Percentiles rank a stretch among this genome's conserved stretches.
phyloP scores from a whole-genome alignment of 768 basidiomycete species.

The Galerina marginata region DNA sequence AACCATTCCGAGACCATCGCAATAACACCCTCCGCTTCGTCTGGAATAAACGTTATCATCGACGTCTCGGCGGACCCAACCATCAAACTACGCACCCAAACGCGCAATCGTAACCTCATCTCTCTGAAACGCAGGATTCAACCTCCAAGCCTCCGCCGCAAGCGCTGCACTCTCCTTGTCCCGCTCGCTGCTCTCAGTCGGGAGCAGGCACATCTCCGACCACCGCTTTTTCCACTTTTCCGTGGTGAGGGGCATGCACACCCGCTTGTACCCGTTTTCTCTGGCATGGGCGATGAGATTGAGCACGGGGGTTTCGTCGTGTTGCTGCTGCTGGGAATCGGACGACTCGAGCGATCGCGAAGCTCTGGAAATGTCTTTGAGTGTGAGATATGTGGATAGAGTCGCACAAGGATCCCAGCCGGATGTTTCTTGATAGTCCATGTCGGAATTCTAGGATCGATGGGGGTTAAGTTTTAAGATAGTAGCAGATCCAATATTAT shows the following conservation, averaged over 20 bases:
- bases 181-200: constrained; percentile 41
- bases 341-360: constrained; percentile 13
- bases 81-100: constrained; percentile 63
- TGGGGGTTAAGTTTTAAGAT: background rate
- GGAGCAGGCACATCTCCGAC: constrained; percentile 85
- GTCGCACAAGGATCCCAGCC: constrained; percentile 43
- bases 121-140: constrained; percentile 73
- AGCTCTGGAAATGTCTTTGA: constrained; percentile 47
- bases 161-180: constrained; percentile 54
- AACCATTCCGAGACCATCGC: constrained; percentile 93
- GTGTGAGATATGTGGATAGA: constrained; percentile 42
- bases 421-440: constrained; percentile 19
- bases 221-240: constrained; percentile 86
- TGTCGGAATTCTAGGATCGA: background rate
- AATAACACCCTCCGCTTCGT: constrained; percentile 75
- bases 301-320: constrained; percentile 54
- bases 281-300: constrained; percentile 56
- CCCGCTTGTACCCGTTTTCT: constrained; percentile 71
- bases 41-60: constrained; percentile 38
- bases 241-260: constrained; percentile 90
- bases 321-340: constrained; percentile 17
- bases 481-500: background rate
- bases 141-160: constrained; percentile 87
- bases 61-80: constrained; percentile 13
- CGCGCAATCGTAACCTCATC: constrained; percentile 91